These are phyloP conservation scores for Xylaria curta DNA, from an alignment of 495 filamentous ascomycete species.

Conservation along the genomic window DNA sequence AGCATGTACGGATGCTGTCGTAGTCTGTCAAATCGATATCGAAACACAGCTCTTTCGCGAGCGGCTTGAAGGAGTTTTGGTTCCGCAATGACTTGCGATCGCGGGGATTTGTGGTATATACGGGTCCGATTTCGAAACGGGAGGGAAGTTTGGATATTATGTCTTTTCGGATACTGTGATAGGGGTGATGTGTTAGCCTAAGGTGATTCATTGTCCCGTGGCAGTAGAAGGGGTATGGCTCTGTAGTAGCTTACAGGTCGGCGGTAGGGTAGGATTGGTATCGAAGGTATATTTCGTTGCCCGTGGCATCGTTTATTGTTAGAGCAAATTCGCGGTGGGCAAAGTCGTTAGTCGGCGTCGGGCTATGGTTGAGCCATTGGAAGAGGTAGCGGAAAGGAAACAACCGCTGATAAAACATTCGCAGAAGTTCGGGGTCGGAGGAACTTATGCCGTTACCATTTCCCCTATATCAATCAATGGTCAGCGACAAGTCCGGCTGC, in stretches of 20 bases:
- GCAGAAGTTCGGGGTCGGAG: slow-evolving; percentile 82
- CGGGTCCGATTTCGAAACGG: slow-evolving; percentile 96
- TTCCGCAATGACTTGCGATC: slow-evolving; percentile 90
- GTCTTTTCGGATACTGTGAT: slow-evolving; percentile 81
- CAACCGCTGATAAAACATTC: slow-evolving; percentile 91
- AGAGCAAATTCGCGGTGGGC: slow-evolving; percentile 94
- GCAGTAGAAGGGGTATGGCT: background rate
- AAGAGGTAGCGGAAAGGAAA: slow-evolving; percentile 96
- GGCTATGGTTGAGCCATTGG: slow-evolving; percentile 97
- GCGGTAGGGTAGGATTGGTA: slow-evolving; percentile 88
- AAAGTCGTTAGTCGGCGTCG: slow-evolving; percentile 85
- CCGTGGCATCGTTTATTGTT: slow-evolving; percentile 66
- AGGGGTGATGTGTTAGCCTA: slow-evolving; percentile 21
- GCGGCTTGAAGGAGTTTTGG: slow-evolving; percentile 70
- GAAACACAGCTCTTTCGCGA: slow-evolving; percentile 93
- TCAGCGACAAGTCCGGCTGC: slow-evolving; percentile 18
- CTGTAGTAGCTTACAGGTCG: slow-evolving; percentile 71
- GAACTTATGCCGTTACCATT: slow-evolving; percentile 35
- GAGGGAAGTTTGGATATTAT: slow-evolving; percentile 83
- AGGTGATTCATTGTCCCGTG: background rate
- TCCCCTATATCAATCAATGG: slow-evolving; percentile 25
- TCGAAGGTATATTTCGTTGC: slow-evolving; percentile 80
- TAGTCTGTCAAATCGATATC: slow-evolving; percentile 99
- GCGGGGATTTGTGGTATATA: slow-evolving; percentile 90
- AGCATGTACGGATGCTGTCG: slow-evolving; percentile 95